Base-by-base conservation (phyloP, 208 protist genomes). In the Leishmania major region DNA sequence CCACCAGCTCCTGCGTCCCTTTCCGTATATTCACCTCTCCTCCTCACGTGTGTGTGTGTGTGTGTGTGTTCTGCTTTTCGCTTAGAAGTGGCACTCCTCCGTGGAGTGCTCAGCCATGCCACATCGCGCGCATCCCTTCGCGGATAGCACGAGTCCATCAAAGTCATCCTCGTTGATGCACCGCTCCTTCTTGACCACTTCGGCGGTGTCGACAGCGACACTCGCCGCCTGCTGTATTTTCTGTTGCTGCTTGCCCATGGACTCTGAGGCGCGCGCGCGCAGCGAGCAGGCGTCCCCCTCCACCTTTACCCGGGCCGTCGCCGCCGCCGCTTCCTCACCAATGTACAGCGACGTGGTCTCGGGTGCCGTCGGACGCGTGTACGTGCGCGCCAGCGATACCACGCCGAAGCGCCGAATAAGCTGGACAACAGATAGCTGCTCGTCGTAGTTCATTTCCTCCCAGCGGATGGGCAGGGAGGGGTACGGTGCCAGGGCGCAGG, bases 361-460 rank as follows among this genome's bases (percentile, higher is more conserved):
- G 45, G 70, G 25, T 7, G 82, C 85, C 15, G 75, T 87, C 53
- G 82, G 84, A 22, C n/a, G 45, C 22, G 43, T 28, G 53, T 84
- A 76, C 51, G 17, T 35, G 25, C 47, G 35, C 25, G 53, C 47
- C n/a, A 89, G 81, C 59, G 90, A 74, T 74, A 90, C 84, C 10
- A 96, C 84, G 11, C 92, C 91, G 60, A 97, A 89, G 2, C 88
- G 81, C 8, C 89, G 91, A 31, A 97, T 82, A 11, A 95, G 84
- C 83, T 91, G 88, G 19, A 87, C 75, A 72, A 97, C 49, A 2
- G 81, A 86, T 17, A 91, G 62, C 80, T 96, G 94, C 64, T 90
- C 78, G 49, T 95, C 92, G 69, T 90, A 92, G 75, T 79, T 78
- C 83, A 97, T 88, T 81, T 97, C 94, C 19, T 78, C 49, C 93